Evolutionary conservation across 1,139 yeast species (phyloP).

Genomic region (Kluyveromyces sp.): DNA sequence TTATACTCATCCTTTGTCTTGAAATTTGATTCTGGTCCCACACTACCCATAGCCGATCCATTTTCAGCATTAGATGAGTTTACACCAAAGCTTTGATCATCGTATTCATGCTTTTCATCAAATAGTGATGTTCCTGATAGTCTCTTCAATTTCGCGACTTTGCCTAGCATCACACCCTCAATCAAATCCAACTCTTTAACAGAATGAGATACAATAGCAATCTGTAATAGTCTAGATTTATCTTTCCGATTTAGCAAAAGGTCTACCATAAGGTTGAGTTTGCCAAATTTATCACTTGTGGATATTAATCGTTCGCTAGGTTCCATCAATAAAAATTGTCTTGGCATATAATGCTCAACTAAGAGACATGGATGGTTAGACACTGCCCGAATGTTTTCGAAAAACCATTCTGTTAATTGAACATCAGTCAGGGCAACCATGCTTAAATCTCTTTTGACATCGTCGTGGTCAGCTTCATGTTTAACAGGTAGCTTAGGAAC

Average conservation of each 20-base stretch:
- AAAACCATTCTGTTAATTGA: conserved; percentile 37
- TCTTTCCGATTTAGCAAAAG: conserved; percentile 17
- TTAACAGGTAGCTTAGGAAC: conserved; percentile 10
- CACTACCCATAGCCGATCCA: conserved; percentile 22
- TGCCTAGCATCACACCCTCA: conserved; percentile 61
- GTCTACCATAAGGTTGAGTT: conserved; percentile 46
- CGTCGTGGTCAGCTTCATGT: conserved; percentile 8
- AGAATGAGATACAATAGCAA: conserved; percentile 52
- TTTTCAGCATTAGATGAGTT: conserved; percentile 4
- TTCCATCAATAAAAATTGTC: conserved; percentile 56
- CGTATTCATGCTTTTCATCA: conserved; percentile 29
- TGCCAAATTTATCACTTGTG: conserved; percentile 52
- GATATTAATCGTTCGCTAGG: conserved; percentile 46
- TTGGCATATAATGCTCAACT: conserved; percentile 71
- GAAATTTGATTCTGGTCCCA: conserved; percentile 34
- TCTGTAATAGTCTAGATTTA: conserved; percentile 12
- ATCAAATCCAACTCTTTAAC: conserved; percentile 63
- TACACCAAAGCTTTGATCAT: conserved; percentile 1
- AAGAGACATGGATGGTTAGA: conserved; percentile 59
- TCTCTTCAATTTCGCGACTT: conserved; percentile 47
- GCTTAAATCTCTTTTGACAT: conserved; percentile 8
- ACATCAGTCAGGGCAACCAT: conserved; percentile 23
- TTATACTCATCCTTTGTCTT: conserved; percentile 34
- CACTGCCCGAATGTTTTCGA: conserved; percentile 43
- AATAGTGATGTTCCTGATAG: conserved; percentile 54